Base-by-base conservation (phyloP, 495 filamentous ascomycete species). In the Neurospora terricola region DNA sequence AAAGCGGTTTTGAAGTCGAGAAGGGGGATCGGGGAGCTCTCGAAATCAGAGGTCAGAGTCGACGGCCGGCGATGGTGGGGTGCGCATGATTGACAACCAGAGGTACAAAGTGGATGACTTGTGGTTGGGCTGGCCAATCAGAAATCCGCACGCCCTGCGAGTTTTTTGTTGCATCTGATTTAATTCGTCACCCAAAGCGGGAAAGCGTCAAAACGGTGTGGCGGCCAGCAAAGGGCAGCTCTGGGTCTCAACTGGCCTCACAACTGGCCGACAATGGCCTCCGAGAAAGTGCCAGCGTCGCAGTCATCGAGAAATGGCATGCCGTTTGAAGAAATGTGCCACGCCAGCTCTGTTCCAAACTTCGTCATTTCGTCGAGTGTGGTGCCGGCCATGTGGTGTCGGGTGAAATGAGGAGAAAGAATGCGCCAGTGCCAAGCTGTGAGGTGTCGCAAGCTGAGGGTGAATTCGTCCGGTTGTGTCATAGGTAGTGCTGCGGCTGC, bases 91-190 rank as follows among this genome's bases (percentile, higher is more conserved):
- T 78, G 78, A 77, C 75, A 80, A 77, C 74, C 72, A 74, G 77
- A 79, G 77, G 78, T 81, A 84, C 77, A 78, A 79, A 76, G 78
- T 77, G 75, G 75, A 81, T 78, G 75, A 81, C 74, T 70, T 80
- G 81, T 75, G 71, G 80, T 80, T 75, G 72, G 77, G 73, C 77
- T 21, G 76, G 21, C 83, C 83, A 85, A 85, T 85, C 79, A 83
- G 76, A 84, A 84, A 84, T 84, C 73, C 75, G 76, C 36, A 72
- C 23, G 9, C 23, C 30, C 43, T 76, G 77, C 77, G 40, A 54
- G 39, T 72, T 75, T 79, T 77, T 77, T 72, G 74, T 71, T 70
- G 76, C 73, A 73, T 72, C 73, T 69, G 78, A 78, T 79, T 78
- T 76, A 78, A 78, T 70, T 42, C 9, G 34, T 62, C 66, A 75